Evolutionary conservation across 2,329 filamentous ascomycete species (phyloP).

Genomic region (Phialophora macrospora): DNA sequence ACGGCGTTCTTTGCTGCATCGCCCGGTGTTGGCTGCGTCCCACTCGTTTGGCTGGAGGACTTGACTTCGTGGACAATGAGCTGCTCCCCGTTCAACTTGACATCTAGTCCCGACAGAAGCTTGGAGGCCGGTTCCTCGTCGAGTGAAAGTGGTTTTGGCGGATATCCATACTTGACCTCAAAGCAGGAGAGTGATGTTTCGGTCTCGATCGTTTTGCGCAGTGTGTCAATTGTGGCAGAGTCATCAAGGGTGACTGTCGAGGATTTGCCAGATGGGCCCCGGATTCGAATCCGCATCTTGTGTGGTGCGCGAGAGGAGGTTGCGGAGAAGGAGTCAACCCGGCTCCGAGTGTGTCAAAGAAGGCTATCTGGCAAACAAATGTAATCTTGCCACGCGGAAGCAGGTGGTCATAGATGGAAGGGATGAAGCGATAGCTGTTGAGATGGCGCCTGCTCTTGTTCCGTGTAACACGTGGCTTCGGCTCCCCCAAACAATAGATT

Average conservation of each 20-base stretch:
- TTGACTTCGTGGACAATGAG: conserved; percentile 64
- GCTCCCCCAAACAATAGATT: neutral
- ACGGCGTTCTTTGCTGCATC: conserved; percentile 1
- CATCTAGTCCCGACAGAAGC: conserved; percentile 60
- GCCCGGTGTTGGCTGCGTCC: conserved; percentile 4
- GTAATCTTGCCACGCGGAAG: conserved; percentile 22
- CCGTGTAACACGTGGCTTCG: neutral
- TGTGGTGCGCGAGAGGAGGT: neutral
- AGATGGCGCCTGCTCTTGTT: neutral
- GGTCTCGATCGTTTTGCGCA: conserved; percentile 53
- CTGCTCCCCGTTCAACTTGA: conserved; percentile 70
- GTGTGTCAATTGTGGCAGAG: conserved; percentile 58
- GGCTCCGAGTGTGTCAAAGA: neutral
- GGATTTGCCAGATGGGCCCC: conserved; percentile 73
- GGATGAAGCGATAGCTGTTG: neutral
- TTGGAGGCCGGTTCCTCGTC: conserved; percentile 57
- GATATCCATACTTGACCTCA: conserved; percentile 83
- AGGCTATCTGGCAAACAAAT: neutral
- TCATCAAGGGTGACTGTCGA: conserved; percentile 69
- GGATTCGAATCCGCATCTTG: conserved; percentile 73
- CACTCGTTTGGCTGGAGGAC: conserved; percentile 37
- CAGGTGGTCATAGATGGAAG: conserved; percentile 20
- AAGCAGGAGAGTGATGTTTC: conserved; percentile 70
- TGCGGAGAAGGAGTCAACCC: neutral
- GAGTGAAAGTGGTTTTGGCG: conserved; percentile 71